Percentiles rank a stretch among this genome's conserved stretches.
Conservation (phyloP, 139 green algal species). For the Coelastrella sp. region DNA sequence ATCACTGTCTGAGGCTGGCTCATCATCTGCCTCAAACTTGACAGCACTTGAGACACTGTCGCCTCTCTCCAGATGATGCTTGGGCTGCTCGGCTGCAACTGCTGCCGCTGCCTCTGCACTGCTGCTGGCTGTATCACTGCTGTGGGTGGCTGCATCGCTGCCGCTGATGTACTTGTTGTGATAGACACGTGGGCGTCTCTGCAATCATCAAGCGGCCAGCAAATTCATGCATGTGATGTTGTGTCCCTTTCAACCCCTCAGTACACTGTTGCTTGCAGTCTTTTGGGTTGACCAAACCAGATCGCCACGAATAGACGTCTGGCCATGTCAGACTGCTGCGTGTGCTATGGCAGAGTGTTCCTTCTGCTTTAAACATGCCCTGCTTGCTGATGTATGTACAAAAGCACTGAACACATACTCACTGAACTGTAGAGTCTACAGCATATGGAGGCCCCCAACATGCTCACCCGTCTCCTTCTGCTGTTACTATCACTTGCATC, state of each 20-base stretch:
- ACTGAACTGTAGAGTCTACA: neutral
- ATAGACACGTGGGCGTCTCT: constrained; percentile 22
- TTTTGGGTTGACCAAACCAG: too few species aligned
- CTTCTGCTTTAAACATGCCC: too few species aligned
- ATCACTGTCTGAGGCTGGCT: neutral
- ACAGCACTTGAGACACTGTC: constrained; percentile 30
- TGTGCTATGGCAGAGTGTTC: too few species aligned
- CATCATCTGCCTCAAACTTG: constrained; percentile 39
- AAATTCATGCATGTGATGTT: neutral
- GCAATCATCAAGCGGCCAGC: neutral
- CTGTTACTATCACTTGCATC: neutral
- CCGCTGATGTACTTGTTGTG: constrained; percentile 30
- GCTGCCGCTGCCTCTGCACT: neutral
- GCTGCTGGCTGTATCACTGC: too few species aligned
- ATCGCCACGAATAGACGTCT: too few species aligned
- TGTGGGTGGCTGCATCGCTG: neutral
- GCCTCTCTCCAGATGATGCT: constrained; percentile 16
- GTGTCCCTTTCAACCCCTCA: neutral
- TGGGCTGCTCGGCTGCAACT: neutral
- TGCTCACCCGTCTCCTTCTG: constrained; percentile 14
- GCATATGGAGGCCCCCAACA: neutral
- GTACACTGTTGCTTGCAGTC: too few species aligned
- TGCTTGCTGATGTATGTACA: too few species aligned
- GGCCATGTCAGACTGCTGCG: too few species aligned
- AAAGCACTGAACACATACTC: too few species aligned